Conservation (phyloP, 495 filamentous ascomycete species). For the Choiromyces venosus region DNA sequence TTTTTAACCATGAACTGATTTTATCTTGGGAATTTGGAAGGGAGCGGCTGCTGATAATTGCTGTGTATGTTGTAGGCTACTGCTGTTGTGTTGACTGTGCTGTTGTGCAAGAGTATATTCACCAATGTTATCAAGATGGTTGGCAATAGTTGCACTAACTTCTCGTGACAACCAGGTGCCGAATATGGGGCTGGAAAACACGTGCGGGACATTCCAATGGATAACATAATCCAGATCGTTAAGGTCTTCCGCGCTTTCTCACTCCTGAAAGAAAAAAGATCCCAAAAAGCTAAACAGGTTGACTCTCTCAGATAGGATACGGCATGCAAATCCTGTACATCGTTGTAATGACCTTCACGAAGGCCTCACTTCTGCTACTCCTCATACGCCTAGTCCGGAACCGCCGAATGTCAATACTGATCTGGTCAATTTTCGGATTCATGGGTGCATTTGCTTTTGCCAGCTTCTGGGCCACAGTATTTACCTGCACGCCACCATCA, state of each 20-base stretch:
- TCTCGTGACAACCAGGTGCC: background rate
- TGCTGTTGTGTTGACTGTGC: background rate
- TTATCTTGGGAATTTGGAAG: background rate
- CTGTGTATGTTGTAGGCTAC: background rate
- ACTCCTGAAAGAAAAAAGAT: background rate
- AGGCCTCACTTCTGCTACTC: conserved; percentile 11
- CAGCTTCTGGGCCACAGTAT: background rate
- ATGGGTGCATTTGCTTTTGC: background rate
- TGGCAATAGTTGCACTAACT: background rate
- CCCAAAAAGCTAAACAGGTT: background rate
- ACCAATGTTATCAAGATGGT: background rate
- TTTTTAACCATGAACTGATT: background rate
- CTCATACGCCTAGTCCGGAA: background rate
- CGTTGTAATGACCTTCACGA: conserved; percentile 2
- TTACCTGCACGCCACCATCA: conserved; percentile 2
- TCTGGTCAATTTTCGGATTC: conserved; percentile 9
- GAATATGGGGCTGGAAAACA: conserved; percentile 4
- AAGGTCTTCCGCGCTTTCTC: background rate
- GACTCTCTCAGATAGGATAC: conserved; percentile 1
- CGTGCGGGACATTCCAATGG: background rate
- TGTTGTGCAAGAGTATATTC: background rate
- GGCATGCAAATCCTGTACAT: conserved; percentile 7
- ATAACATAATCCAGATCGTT: conserved; percentile 2
- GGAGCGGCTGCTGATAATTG: background rate
- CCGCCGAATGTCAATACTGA: background rate